Conservation (phyloP, 305 asterid genomes). For the Fraxinus albicans region DNA sequence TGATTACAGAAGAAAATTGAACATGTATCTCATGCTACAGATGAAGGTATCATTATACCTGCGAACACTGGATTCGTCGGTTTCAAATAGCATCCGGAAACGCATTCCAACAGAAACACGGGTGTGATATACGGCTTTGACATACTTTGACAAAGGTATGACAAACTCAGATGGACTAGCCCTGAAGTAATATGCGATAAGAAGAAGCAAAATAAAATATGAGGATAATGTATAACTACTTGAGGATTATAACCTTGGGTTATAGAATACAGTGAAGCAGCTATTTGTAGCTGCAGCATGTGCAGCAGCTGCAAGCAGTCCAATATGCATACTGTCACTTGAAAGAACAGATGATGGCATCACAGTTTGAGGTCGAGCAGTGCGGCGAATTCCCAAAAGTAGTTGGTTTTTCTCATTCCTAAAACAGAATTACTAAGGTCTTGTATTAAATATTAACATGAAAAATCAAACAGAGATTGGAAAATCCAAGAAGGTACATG, state of each 20-base stretch:
- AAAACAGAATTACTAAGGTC: conserved; percentile 9
- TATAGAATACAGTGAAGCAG: conserved; percentile 87
- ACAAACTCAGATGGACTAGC: conserved; percentile 96
- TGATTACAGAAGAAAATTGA: neutral
- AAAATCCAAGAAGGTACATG: conserved; percentile 12
- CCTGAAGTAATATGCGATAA: conserved; percentile 46
- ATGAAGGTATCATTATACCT: conserved; percentile 41
- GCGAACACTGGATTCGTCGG: conserved; percentile 98
- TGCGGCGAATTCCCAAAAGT: conserved; percentile 91
- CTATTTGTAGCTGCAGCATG: conserved; percentile 98
- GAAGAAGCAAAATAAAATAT: conserved; percentile 11
- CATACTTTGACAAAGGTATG: conserved; percentile 82
- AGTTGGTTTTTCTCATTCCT: conserved; percentile 98
- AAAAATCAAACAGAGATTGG: neutral
- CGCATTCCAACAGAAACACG: conserved; percentile 98
- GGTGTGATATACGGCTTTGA: conserved; percentile 87
- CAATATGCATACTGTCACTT: conserved; percentile 98
- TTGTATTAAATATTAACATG: neutral
- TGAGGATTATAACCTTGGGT: conserved; percentile 60
- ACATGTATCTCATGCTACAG: neutral
- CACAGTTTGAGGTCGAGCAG: conserved; percentile 85
- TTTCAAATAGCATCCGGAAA: conserved; percentile 92
- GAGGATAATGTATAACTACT: conserved; percentile 3
- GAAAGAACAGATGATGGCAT: conserved; percentile 98
- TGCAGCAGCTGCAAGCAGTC: conserved; percentile 96